Evolutionary conservation across 805 yeast species (phyloP).

Genomic region (Starmerella geochares): DNA sequence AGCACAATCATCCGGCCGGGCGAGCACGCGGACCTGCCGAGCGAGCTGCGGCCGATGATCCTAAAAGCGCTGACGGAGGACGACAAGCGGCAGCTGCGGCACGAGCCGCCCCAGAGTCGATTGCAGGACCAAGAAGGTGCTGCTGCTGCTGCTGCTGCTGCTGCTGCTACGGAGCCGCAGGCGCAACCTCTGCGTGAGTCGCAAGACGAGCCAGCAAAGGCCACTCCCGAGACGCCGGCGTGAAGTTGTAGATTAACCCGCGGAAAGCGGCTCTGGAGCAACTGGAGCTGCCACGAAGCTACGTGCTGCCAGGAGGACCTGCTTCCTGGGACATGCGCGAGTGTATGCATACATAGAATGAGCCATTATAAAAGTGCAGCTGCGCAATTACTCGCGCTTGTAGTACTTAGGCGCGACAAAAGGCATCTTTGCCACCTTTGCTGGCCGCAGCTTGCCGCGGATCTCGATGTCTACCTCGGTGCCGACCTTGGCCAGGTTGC

Average conservation of each 20-base stretch:
- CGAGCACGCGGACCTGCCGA: slow-evolving; percentile 33
- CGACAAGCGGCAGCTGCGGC: neutral
- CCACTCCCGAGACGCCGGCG: too few species aligned
- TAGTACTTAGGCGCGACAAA: slow-evolving; percentile 68
- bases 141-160: too few species aligned
- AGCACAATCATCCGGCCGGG: slow-evolving; percentile 38
- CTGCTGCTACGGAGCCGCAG: neutral
- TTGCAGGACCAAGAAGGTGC: neutral
- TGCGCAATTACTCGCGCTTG: slow-evolving; percentile 12
- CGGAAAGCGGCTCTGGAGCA: too few species aligned
- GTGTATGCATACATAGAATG: too few species aligned
- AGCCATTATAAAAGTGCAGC: too few species aligned
- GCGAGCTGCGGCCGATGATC: slow-evolving; percentile 39
- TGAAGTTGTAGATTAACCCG: too few species aligned
- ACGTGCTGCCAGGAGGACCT: too few species aligned
- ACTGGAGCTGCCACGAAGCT: too few species aligned
- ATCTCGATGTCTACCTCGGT: slow-evolving; percentile 62
- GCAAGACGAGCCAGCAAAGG: too few species aligned
- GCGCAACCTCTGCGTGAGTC: too few species aligned
- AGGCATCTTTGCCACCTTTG: slow-evolving; percentile 71
- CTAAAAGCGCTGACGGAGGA: slow-evolving; percentile 27
- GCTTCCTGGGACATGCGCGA: too few species aligned
- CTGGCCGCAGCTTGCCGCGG: slow-evolving; percentile 74
- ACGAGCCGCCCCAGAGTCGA: neutral
- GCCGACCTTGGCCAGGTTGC: slow-evolving; percentile 62